phyloP scores from a whole-genome alignment of 345 rosid species.

The Eucalyptus marginata region DNA sequence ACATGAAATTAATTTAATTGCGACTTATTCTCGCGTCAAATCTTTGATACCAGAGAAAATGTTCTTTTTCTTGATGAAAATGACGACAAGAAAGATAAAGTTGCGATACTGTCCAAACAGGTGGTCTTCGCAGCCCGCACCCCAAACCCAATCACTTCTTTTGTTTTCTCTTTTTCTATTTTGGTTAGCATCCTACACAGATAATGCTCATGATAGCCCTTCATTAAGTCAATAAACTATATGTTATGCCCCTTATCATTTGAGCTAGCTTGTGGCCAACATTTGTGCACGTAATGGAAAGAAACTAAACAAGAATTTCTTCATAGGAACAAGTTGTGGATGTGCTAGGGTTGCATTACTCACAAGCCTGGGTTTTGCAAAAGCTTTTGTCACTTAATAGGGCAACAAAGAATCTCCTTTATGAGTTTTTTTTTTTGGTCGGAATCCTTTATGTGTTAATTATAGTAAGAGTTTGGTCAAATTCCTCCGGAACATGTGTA shows the following conservation, averaged over 20 bases:
- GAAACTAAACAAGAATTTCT: neutral
- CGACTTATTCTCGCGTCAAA: neutral
- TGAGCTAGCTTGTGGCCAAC: neutral
- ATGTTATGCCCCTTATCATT: neutral
- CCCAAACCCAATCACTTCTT: neutral
- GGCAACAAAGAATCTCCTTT: constrained; percentile 5
- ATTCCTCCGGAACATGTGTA: neutral
- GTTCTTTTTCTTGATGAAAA: neutral
- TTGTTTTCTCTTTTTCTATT: neutral
- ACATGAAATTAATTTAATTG: neutral
- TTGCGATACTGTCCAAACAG: neutral
- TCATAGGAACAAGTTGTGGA: neutral
- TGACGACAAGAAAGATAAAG: neutral
- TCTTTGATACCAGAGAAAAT: neutral
- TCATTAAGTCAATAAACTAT: neutral
- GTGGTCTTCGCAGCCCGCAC: neutral
- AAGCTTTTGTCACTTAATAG: neutral
- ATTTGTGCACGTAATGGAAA: neutral
- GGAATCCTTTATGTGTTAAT: neutral
- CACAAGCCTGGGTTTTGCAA: neutral
- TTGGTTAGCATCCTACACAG: neutral
- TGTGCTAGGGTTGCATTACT: neutral
- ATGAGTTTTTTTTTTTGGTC: neutral
- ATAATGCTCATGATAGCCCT: neutral
- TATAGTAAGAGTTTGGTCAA: neutral